These are phyloP conservation scores for Coemansia sp. DNA, from an alignment of 192 early-diverging fungal species.

Conservation along the genomic window DNA sequence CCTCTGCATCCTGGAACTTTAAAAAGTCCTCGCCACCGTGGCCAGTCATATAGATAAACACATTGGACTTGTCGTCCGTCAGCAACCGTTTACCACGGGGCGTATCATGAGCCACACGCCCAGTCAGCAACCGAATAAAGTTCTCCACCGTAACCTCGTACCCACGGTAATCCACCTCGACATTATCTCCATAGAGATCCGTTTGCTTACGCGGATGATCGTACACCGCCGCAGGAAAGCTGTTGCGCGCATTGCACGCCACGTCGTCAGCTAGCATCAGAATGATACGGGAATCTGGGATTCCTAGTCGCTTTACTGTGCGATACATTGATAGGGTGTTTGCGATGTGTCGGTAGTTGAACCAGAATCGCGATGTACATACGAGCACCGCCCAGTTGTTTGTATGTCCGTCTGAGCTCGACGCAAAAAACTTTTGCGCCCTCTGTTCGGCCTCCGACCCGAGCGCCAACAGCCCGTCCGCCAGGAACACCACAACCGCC, in stretches of 20 bases:
- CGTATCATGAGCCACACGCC: constrained; percentile 76
- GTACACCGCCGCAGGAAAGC: constrained; percentile 87
- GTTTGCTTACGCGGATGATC: constrained; percentile 77
- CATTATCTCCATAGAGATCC: constrained; percentile 94
- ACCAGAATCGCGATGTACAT: constrained; percentile 98
- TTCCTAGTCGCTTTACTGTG: constrained; percentile 96
- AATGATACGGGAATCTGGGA: constrained; percentile 98
- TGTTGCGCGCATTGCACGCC: constrained; percentile 96
- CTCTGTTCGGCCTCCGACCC: constrained; percentile 7
- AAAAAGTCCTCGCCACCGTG: constrained; percentile 98
- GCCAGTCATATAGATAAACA: constrained; percentile 98
- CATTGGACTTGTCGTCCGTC: constrained; percentile 94
- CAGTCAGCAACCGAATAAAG: constrained; percentile 92
- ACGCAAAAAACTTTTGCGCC: constrained; percentile 62
- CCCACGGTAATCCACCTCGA: constrained; percentile 98
- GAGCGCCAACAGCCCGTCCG: no score
- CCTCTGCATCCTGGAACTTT: constrained; percentile 99
- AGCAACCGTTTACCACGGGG: constrained; percentile 92
- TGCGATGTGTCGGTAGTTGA: constrained; percentile 98
- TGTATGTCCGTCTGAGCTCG: constrained; percentile 67
- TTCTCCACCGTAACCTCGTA: constrained; percentile 99
- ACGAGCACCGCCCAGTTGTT: constrained; percentile 99
- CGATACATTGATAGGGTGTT: constrained; percentile 98
- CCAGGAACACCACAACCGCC: no score
- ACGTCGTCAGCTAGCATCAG: constrained; percentile 99